A percentile compares a stretch with the other conserved stretches of the same genome.
These are phyloP conservation scores for Purpureocillium lavendulum DNA, from an alignment of 2,329 filamentous ascomycete species.

Conservation along the genomic window DNA sequence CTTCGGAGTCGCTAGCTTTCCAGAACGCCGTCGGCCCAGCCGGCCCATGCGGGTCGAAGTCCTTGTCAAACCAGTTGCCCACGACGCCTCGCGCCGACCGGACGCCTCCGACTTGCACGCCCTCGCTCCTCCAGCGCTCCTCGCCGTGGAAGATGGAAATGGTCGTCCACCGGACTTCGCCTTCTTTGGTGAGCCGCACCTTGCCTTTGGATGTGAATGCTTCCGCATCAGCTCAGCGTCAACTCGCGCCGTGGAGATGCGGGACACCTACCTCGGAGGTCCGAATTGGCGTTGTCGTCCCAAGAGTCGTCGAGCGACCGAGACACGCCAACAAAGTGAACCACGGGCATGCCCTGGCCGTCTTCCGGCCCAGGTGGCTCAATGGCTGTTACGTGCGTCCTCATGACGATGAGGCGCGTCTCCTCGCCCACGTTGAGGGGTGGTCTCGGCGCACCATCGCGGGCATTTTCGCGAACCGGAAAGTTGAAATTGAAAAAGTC, in stretches of 20 bases:
- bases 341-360: conserved; percentile 50
- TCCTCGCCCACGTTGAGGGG: conserved; percentile 57
- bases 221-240: conserved; percentile 11
- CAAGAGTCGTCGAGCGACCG: conserved; percentile 53
- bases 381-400: conserved; percentile 52
- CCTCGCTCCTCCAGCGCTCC: conserved; percentile 69
- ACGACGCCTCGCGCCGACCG: conserved; percentile 58
- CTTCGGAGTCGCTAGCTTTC: conserved; percentile 53
- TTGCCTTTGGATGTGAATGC: conserved; percentile 34
- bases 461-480: conserved; percentile 29
- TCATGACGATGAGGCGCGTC: conserved; percentile 62
- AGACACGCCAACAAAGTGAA: conserved; percentile 58
- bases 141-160: conserved; percentile 56
- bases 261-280: conserved; percentile 48
- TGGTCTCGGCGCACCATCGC: conserved; percentile 33
- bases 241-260: background rate
- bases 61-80: conserved; percentile 72
- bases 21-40: conserved; percentile 70
- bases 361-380: conserved; percentile 51
- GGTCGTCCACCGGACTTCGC: conserved; percentile 68
- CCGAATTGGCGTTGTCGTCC: conserved; percentile 62
- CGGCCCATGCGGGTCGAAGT: conserved; percentile 60
- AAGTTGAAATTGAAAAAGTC: conserved; percentile 71
- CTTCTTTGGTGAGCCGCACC: conserved; percentile 58
- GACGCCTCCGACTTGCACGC: conserved; percentile 63